Percentiles rank a stretch among this genome's conserved stretches.
Evolutionary conservation across 176 grass and related monocot species (phyloP).

Genomic region (Urochloa ruziziensis): DNA sequence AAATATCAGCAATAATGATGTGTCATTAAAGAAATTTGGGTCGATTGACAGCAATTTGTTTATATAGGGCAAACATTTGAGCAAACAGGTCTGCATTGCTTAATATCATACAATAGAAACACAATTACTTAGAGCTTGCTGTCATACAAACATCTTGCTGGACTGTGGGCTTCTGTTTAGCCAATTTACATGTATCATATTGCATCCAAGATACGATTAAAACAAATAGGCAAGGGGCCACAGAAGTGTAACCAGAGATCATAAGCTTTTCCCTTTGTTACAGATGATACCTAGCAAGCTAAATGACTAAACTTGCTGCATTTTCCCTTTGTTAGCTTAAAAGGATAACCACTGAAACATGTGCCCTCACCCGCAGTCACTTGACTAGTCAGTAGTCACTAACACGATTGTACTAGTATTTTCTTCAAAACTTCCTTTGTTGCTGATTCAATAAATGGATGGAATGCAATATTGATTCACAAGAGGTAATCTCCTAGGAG

Average conservation of each 20-base stretch:
- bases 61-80: not conserved
- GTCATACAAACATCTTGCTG: not conserved
- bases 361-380: too few species aligned
- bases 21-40: not conserved
- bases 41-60: constrained; percentile 4
- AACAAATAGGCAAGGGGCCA: not conserved
- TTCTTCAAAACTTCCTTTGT: not conserved
- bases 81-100: not conserved
- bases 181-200: not conserved
- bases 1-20: constrained; percentile 25
- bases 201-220: not conserved
- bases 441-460: not conserved
- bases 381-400: too few species aligned
- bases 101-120: not conserved
- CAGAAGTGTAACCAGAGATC: not conserved
- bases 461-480: not conserved
- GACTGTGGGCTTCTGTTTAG: not conserved
- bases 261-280: not conserved
- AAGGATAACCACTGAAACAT: not conserved
- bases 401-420: not conserved
- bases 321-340: not conserved
- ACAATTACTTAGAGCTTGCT: not conserved
- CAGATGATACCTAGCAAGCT: not conserved
- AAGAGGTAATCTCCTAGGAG: not conserved
- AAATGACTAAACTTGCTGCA: not conserved